These are phyloP conservation scores for Sporothrix protearum DNA, from an alignment of 2,329 filamentous ascomycete species.

Conservation along the genomic window DNA sequence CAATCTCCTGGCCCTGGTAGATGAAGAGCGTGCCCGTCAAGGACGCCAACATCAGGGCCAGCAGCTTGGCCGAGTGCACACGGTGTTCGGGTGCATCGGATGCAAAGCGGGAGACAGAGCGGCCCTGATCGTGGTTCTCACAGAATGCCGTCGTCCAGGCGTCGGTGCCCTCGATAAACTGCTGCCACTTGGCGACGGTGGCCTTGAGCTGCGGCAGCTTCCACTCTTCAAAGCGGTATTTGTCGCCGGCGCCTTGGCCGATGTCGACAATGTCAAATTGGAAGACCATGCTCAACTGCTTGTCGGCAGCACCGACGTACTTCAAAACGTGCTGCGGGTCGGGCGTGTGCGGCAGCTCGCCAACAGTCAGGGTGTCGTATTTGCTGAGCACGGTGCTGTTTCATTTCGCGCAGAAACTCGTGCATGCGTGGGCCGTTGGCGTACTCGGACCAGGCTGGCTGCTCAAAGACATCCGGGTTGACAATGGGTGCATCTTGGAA, in stretches of 20 bases:
- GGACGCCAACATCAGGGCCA: conserved; percentile 47
- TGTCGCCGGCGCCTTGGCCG: conserved; percentile 47
- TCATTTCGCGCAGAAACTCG: conserved; percentile 65
- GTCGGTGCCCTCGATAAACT: conserved; percentile 50
- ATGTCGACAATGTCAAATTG: conserved; percentile 63
- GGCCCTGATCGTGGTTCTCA: conserved; percentile 62
- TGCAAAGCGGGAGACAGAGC: conserved; percentile 52
- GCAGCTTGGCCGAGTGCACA: conserved; percentile 49
- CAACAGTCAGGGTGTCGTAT: conserved; percentile 67
- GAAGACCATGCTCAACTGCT: conserved; percentile 67
- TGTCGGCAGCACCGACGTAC: conserved; percentile 57
- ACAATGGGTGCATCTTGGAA: conserved; percentile 52
- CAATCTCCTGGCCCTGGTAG: conserved; percentile 61
- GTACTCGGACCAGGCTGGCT: conserved; percentile 55
- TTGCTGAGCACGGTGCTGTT: conserved; percentile 53
- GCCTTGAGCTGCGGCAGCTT: conserved; percentile 43
- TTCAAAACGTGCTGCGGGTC: conserved; percentile 54
- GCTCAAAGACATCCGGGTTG: conserved; percentile 44
- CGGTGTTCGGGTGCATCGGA: conserved; percentile 44
- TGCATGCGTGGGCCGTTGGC: conserved; percentile 67
- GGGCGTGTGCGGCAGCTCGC: conserved; percentile 63
- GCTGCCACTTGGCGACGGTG: conserved; percentile 49
- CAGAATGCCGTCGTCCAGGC: conserved; percentile 59
- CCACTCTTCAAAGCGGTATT: conserved; percentile 52
- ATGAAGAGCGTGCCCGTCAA: conserved; percentile 54